phyloP scores from a whole-genome alignment of 2,329 filamentous ascomycete genomes.

The Aspergillus thermomutatus region DNA sequence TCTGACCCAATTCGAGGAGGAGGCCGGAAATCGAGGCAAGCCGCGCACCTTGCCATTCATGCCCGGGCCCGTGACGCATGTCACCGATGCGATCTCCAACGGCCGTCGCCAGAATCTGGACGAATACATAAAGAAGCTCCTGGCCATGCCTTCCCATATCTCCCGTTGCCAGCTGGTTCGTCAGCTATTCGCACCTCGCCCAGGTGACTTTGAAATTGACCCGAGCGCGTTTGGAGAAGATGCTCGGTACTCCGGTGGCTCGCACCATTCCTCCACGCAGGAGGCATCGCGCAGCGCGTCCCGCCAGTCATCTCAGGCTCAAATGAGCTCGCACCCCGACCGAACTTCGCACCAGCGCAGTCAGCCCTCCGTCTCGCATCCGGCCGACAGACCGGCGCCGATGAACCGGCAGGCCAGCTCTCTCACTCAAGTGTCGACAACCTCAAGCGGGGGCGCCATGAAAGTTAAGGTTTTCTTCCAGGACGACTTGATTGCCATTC shows the following conservation, averaged over 20 bases:
- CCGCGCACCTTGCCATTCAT: constrained; percentile 89
- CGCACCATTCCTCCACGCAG: constrained; percentile 63
- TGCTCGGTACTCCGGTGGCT: constrained; percentile 70
- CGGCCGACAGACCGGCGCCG: constrained; percentile 38
- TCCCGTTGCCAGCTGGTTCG: constrained; percentile 78
- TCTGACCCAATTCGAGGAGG: constrained; percentile 83
- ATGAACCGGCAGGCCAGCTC: constrained; percentile 53
- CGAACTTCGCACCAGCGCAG: constrained; percentile 40
- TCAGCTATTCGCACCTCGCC: constrained; percentile 83
- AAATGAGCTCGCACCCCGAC: constrained; percentile 51
- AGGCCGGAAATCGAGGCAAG: constrained; percentile 81
- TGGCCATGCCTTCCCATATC: constrained; percentile 80
- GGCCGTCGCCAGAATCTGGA: constrained; percentile 89
- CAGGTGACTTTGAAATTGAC: constrained; percentile 92
- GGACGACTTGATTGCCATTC: constrained; percentile 85
- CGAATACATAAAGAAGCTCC: constrained; percentile 88
- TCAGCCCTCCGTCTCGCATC: constrained; percentile 30
- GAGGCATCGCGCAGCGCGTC: constrained; percentile 61
- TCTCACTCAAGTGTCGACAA: constrained; percentile 44
- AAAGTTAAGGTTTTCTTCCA: constrained; percentile 96
- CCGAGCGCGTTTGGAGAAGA: constrained; percentile 63
- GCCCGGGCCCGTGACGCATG: constrained; percentile 95
- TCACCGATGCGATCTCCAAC: constrained; percentile 96
- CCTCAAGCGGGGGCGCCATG: constrained; percentile 54
- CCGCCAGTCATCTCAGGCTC: constrained; percentile 63